Base-by-base conservation (phyloP, 202 grass and related monocot species). In the Zizania palustris region DNA sequence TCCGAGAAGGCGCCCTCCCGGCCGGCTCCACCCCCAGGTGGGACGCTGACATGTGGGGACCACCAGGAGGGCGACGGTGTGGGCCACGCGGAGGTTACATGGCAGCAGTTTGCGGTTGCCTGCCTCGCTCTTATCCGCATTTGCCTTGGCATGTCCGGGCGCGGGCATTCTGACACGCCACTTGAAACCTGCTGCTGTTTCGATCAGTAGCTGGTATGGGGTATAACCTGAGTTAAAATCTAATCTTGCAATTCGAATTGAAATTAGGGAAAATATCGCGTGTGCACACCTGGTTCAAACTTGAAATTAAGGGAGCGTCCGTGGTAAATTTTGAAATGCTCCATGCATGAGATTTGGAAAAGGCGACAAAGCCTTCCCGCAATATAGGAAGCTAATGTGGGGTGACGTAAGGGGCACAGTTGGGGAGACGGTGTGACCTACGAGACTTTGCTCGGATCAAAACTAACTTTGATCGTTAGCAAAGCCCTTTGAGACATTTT, bases 51-150 rank as follows among this genome's bases (percentile, higher is more conserved):
- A 55, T 55, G 51, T 55, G n/a, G 51, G 2, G 6, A 6, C n/a
- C 21, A 41, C 60, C 50, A 21, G 5, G 14, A 48, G 58, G 78
- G 84, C 45, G 3, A 62, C 6, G 0, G 28, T n/a, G 28, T 28
- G 28, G 28, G 28, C 28, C 28, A 28, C 28, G 28, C 19, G 3
- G 43, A 7, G 44, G 5, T 15, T 9, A 64, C 37, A 16, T 18
- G 20, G 20, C 14, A 1, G 10, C 0, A 0, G 67, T 9, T 35
- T 2, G 10, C 1, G 0, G 67, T 13, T 45, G 60, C 35, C 67
- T 28, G n/a, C 40, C 3, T 9, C 83, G 46, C 11, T 21, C 67
- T 65, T 87, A 87, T 82, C 85, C 85, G 0, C 2, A 28, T 28
- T n/a, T n/a, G 66, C 13, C 54, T 28, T 6, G 16, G 35, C 45